These are phyloP conservation scores for Lablab purpureus DNA, from an alignment of 306 rosid species.

Conservation along the genomic window DNA sequence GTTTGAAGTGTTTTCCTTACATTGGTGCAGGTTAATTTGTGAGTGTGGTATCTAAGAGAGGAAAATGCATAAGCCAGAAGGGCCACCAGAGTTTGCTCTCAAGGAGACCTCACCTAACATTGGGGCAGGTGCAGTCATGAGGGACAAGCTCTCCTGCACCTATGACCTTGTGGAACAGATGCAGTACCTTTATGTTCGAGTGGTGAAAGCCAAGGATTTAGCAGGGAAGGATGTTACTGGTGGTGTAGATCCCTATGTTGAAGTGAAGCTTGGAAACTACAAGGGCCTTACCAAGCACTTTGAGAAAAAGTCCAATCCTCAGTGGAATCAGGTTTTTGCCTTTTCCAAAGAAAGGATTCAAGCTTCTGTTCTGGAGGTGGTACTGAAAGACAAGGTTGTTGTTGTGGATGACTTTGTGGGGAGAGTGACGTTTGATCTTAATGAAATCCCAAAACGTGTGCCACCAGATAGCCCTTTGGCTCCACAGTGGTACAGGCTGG, in stretches of 20 bases:
- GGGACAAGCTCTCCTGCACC: conserved; percentile 80
- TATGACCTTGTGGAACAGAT: conserved; percentile 89
- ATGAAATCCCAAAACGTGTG: conserved; percentile 48
- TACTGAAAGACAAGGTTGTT: conserved; percentile 74
- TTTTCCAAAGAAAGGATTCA: conserved; percentile 79
- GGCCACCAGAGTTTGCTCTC: conserved; percentile 65
- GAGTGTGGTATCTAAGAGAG: conserved; percentile 28
- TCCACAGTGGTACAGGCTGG: conserved; percentile 82
- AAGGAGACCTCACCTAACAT: conserved; percentile 83
- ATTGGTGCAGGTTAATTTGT: conserved; percentile 31
- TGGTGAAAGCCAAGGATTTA: conserved; percentile 81
- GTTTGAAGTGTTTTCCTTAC: conserved; percentile 23
- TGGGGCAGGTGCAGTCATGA: conserved; percentile 60
- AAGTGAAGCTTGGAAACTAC: conserved; percentile 85
- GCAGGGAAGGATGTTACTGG: conserved; percentile 80
- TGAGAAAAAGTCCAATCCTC: conserved; percentile 78
- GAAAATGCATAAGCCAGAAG: conserved; percentile 74
- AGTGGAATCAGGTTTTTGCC: conserved; percentile 82
- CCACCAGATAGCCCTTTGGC: conserved; percentile 80
- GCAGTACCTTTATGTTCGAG: conserved; percentile 81
- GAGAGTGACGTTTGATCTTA: conserved; percentile 62
- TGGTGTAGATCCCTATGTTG: conserved; percentile 79
- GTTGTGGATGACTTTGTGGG: conserved; percentile 73
- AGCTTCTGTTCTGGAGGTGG: conserved; percentile 75
- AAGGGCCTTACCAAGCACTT: conserved; percentile 76